phyloP scores from a whole-genome alignment of 371 early-diverging fungal genomes.

The Lichtheimia ramosa region DNA sequence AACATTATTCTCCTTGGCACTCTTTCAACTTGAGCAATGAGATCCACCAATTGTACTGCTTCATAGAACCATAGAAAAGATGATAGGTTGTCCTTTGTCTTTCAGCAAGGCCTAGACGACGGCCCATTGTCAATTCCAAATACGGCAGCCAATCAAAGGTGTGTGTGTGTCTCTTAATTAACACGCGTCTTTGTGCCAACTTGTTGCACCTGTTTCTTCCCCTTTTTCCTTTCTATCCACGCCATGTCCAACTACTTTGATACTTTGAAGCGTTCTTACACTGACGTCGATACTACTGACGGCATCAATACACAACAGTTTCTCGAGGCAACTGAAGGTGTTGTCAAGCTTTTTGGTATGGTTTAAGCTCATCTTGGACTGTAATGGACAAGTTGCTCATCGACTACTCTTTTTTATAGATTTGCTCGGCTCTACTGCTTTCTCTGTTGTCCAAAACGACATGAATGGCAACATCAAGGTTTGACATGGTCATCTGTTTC shows the following conservation, averaged over 20 bases:
- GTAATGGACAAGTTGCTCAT: background rate
- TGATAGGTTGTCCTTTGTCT: too few relatives aligned
- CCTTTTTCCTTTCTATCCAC: conserved; percentile 1
- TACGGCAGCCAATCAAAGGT: too few relatives aligned
- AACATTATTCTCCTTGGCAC: too few relatives aligned
- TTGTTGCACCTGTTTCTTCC: background rate
- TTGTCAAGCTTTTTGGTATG: conserved; percentile 83
- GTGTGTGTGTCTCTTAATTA: too few relatives aligned
- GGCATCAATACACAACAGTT: conserved; percentile 81
- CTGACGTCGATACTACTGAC: conserved; percentile 64
- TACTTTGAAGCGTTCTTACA: conserved; percentile 63
- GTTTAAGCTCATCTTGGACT: background rate
- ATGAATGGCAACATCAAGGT: conserved; percentile 88
- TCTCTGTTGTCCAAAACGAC: conserved; percentile 82
- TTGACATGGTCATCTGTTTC: conserved; percentile 1
- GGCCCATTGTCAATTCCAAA: too few relatives aligned
- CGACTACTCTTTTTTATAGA: conserved; percentile 40
- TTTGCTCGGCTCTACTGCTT: conserved; percentile 73
- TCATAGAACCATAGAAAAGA: too few relatives aligned
- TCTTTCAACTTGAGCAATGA: too few relatives aligned
- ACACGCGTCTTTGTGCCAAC: too few relatives aligned
- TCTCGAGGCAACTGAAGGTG: conserved; percentile 81
- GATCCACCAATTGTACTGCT: too few relatives aligned
- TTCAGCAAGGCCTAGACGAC: too few relatives aligned
- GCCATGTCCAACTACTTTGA: conserved; percentile 71